Base-by-base conservation (phyloP, 352 stramenopile species). In the Pythium apleroticum region DNA sequence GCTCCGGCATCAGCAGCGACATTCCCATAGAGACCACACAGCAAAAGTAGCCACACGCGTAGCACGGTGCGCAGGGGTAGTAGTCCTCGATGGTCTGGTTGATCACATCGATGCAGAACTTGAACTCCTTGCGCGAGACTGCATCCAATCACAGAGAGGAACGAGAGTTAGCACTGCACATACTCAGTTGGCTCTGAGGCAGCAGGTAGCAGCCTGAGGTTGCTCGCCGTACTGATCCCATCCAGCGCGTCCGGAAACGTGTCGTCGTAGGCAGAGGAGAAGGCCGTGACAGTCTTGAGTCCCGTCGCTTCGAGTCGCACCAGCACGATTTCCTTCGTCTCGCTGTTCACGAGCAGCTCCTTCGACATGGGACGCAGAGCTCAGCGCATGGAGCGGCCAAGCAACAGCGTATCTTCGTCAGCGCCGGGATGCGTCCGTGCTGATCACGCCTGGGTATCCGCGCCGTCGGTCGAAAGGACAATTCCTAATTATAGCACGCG, bases 21-120 rank as follows among this genome's bases (percentile, higher is more conserved):
- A 90, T 39, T 4, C 84, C 84, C 24, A 84, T 75, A 15, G 81
- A 83, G 22, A 74, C 69, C 52, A 89, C 74, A 45, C 84, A 92
- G 69, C 81, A 88, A 22, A 92, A 55, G 58, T 89, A 92, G 28
- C 76, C 81, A 53, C 76, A 85, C 3, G 73, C 76, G 28, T 88
- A 92, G 72, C 83, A 90, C n/a, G 83, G 78, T 2, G 85, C 56
- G 55, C 84, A 90, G 43, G 81, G 79, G 57, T 84, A 92, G 57
- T 86, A 90, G 69, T 92, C 80, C 24, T 88, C 79, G 19, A 86
- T 64, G 0, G 78, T 89, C 63, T 90, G 79, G 67, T 92, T 92
- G 71, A 92, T 80, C 19, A 87, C 72, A 22, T 89, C 75, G 28
- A 92, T 79, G 64, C 84, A 90, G 28, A 87, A 88, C 64, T 84